Evolutionary conservation across 139 green algal species (phyloP).

Genomic region (Pseudopediastrum boryanum): DNA sequence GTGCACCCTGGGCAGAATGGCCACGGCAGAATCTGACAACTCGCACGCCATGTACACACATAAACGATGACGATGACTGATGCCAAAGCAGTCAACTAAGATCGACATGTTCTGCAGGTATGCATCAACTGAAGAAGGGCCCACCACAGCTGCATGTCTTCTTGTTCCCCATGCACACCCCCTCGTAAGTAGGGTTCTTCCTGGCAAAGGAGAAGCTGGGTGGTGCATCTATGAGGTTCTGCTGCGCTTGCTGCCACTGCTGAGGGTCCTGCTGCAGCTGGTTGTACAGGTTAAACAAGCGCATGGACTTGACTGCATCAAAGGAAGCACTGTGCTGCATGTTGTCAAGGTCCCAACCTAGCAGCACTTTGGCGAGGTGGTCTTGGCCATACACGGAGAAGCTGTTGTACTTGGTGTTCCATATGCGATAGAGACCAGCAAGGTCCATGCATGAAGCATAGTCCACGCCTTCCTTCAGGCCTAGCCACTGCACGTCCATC

Average conservation of each 20-base stretch:
- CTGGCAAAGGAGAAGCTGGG: conserved; percentile 77
- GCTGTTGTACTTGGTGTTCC: conserved; percentile 80
- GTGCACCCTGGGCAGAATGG: too few relatives aligned
- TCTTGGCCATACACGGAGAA: conserved; percentile 69
- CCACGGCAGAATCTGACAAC: too few relatives aligned
- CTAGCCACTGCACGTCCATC: conserved; percentile 89
- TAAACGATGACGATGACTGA: too few relatives aligned
- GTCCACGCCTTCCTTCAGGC: conserved; percentile 80
- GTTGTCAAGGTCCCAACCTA: conserved; percentile 60
- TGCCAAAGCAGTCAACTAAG: too few relatives aligned
- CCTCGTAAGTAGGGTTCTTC: conserved; percentile 78
- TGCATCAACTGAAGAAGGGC: conserved; percentile 80
- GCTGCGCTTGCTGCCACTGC: conserved; percentile 63
- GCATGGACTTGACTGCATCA: conserved; percentile 89
- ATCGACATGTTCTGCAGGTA: too few relatives aligned
- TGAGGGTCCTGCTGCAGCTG: conserved; percentile 50
- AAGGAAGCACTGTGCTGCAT: conserved; percentile 52
- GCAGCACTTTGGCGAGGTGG: conserved; percentile 79
- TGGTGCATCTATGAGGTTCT: conserved; percentile 61
- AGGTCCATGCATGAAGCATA: conserved; percentile 83
- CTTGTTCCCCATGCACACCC: conserved; percentile 93
- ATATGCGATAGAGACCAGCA: conserved; percentile 80
- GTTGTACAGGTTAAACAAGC: conserved; percentile 83
- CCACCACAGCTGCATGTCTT: conserved; percentile 84
- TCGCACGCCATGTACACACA: too few relatives aligned